A percentile compares a stretch with the other conserved stretches of the same genome.
Evolutionary conservation across 208 protist species (phyloP).

Genomic region (Herpetomonas tarakana): DNA sequence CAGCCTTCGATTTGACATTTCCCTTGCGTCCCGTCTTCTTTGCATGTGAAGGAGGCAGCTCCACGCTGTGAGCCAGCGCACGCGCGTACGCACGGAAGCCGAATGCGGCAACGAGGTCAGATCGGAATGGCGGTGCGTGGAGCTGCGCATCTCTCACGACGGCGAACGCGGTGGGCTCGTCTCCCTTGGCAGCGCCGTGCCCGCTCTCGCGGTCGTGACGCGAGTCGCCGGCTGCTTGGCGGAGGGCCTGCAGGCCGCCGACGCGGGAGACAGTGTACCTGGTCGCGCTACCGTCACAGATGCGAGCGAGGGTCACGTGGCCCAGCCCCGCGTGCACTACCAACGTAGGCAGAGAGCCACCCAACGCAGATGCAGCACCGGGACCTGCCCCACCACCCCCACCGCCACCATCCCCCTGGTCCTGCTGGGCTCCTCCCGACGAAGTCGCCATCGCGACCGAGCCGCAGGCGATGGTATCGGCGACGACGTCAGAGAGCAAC

Average conservation of each 20-base stretch:
- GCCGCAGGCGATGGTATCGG: slow-evolving; percentile 41
- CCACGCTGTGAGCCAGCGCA: not conserved
- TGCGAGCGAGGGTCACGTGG: slow-evolving; percentile 23
- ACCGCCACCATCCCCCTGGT: not conserved
- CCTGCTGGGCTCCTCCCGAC: slow-evolving; percentile 2
- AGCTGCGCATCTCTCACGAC: not conserved
- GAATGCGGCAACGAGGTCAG: slow-evolving; percentile 13
- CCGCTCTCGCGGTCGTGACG: too few species aligned
- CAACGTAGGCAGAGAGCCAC: slow-evolving; percentile 1
- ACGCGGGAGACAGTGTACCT: slow-evolving; percentile 19
- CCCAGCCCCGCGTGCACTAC: slow-evolving; percentile 31
- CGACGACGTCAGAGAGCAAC: slow-evolving; percentile 61
- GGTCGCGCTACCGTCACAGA: slow-evolving; percentile 26
- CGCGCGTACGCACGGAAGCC: slow-evolving; percentile 14
- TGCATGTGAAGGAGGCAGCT: not conserved
- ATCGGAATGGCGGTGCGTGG: slow-evolving; percentile 1
- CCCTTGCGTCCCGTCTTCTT: not conserved
- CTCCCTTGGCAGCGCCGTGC: not conserved
- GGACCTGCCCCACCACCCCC: not conserved
- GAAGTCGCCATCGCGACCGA: slow-evolving; percentile 14
- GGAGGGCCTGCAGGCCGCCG: slow-evolving; percentile 13
- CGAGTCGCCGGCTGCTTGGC: slow-evolving; percentile 1
- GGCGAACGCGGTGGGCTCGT: not conserved
- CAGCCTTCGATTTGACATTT: too few species aligned
- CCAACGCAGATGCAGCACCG: not conserved